Percentiles rank a stretch among this genome's conserved stretches.
Conservation (phyloP, 139 green algal genomes). For the Picochlorum sp. region DNA sequence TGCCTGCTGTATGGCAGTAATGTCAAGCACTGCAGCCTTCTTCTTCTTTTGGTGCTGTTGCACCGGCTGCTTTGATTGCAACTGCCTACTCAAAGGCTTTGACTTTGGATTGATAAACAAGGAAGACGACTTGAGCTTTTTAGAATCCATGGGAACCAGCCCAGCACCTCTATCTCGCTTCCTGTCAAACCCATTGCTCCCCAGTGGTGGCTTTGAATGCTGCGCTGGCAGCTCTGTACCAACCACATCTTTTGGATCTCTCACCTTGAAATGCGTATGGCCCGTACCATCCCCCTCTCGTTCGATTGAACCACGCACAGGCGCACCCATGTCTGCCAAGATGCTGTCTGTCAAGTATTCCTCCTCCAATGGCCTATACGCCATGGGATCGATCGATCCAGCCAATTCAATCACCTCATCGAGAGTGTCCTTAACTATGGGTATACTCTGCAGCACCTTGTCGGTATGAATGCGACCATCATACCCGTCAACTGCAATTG, state of each 20-base stretch:
- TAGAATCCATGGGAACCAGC: neutral
- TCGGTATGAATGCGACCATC: slow-evolving; percentile 25
- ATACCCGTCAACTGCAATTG: slow-evolving; percentile 16
- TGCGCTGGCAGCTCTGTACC: neutral
- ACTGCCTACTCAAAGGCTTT: neutral
- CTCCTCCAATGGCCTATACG: slow-evolving; percentile 28
- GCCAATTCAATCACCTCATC: slow-evolving; percentile 1
- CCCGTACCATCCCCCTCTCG: neutral
- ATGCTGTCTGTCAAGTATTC: slow-evolving; percentile 22
- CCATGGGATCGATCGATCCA: slow-evolving; percentile 1
- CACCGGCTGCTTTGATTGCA: neutral
- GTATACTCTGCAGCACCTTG: neutral
- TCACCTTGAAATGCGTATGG: neutral
- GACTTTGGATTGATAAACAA: neutral
- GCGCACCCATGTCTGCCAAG: slow-evolving; percentile 1
- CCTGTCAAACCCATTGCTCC: neutral
- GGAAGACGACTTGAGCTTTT: neutral
- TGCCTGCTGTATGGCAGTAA: slow-evolving; percentile 5
- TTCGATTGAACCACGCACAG: neutral
- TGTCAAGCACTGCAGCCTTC: slow-evolving; percentile 12
- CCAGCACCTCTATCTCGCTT: neutral
- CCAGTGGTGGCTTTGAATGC: neutral
- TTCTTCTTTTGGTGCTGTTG: neutral
- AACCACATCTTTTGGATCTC: neutral
- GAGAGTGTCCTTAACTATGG: slow-evolving; percentile 13